Evolutionary conservation across 805 yeast genomes (phyloP).

Genomic region (Ogataea dorogensis): DNA sequence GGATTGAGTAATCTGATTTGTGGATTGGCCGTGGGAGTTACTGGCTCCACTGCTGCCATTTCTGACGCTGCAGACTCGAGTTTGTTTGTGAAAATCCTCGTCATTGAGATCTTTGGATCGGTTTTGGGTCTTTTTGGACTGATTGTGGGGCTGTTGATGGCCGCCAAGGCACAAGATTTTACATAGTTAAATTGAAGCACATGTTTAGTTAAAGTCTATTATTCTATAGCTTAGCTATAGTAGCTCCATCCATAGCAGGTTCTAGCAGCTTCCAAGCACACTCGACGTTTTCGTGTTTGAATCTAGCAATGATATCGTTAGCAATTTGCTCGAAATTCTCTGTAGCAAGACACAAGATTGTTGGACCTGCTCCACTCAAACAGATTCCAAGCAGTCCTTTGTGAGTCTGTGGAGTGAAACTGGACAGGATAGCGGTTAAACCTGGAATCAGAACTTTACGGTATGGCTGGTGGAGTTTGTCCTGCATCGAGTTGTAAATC

Average conservation of each 20-base stretch:
- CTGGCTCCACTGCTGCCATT: conserved; percentile 98
- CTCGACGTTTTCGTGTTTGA: conserved; percentile 58
- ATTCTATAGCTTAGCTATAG: conserved; percentile 39
- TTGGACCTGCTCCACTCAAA: conserved; percentile 97
- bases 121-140: conserved; percentile 94
- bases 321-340: conserved; percentile 85
- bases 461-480: conserved; percentile 96
- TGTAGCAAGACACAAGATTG: conserved; percentile 91
- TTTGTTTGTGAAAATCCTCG: conserved; percentile 91
- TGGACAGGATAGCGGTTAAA: conserved; percentile 69
- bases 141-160: conserved; percentile 96
- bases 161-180: conserved; percentile 91
- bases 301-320: conserved; percentile 64
- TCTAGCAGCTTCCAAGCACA: conserved; percentile 85
- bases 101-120: conserved; percentile 95
- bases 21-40: conserved; percentile 95
- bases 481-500: conserved; percentile 95
- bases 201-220: conserved; percentile 2
- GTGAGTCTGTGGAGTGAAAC: conserved; percentile 78
- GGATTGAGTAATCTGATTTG: conserved; percentile 91
- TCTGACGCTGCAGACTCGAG: conserved; percentile 97
- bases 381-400: conserved; percentile 92
- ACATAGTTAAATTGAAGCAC: conserved; percentile 36
- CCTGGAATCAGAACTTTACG: conserved; percentile 92
- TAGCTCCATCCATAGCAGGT: conserved; percentile 86